Base-by-base conservation (phyloP, 2,329 filamentous ascomycete genomes). In the Stemphylium lycopersici region DNA sequence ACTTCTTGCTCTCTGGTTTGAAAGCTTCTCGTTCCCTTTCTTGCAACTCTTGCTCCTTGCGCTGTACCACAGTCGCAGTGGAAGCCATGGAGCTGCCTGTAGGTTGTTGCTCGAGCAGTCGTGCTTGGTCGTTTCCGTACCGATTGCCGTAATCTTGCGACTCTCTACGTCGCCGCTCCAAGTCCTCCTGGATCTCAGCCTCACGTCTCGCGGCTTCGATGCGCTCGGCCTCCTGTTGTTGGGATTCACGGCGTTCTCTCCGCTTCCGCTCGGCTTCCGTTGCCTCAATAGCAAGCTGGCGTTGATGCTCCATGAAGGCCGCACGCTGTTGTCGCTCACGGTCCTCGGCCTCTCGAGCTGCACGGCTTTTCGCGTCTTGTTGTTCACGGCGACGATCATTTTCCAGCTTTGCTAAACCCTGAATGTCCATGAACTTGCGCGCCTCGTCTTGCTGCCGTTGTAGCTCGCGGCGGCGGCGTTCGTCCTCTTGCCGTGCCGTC, bases 1-100 rank as follows among this genome's bases (percentile, higher is more conserved):
- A 70, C 48, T 71, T 75, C 76, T 75, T 78, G 3, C 65, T 50
- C 16, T 75, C 67, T 16, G 68, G 66, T 34, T 71, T 63, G 12
- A 71, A 63, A 24, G 71, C 59, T 46, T 71, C 66, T 7, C 63
- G 67, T 54, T 76, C 74, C 11, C 72, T 69, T 6, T 71, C 65
- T 47, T 70, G 57, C 11, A 75, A 57, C 45, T 76, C 71, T 18
- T 64, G 58, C 41, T 76, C 71, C 37, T 72, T 73, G 24, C 68
- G 70, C 16, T 63, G 64, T 18, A 72, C 68, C 48, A 66, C 71
- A 12, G 65, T 71, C n/a, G 63, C 65, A 18, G 70, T 58, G 7
- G 70, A 70, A 53, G 59, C 69, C 20, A 67, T 56, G 6, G 71
- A 70, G 53, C 56, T 65, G 39, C 69, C 69, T 18, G 68, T 69